phyloP scores from a whole-genome alignment of 257 asterid species.

The Paraleonurus japonicus region DNA sequence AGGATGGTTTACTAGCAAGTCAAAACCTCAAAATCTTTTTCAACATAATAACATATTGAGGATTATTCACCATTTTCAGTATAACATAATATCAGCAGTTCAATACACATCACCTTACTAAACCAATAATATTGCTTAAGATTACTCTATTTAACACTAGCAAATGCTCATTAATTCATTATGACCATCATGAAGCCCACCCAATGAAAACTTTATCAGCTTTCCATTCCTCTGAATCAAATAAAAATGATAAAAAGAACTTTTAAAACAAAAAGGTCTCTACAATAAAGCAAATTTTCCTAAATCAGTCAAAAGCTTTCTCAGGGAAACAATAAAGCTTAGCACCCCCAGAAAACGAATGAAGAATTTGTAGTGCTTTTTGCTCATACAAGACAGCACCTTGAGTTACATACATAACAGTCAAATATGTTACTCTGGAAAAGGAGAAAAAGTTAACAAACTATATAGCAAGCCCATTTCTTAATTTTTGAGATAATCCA shows the following conservation, averaged over 20 bases:
- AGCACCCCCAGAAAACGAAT: neutral
- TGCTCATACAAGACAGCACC: neutral
- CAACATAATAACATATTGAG: neutral
- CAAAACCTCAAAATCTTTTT: neutral
- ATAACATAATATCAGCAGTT: neutral
- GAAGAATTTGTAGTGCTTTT: neutral
- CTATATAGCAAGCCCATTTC: neutral
- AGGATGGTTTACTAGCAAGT: too few relatives aligned
- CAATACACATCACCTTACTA: neutral
- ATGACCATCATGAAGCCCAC: neutral
- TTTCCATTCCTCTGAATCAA: neutral
- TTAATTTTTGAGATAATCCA: neutral
- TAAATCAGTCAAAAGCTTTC: neutral
- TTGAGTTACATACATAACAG: neutral
- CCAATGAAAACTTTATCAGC: neutral
- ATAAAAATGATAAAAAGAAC: neutral
- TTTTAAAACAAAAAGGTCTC: neutral
- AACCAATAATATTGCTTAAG: too few relatives aligned
- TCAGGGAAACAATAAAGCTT: neutral
- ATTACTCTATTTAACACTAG: neutral
- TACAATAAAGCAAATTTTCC: neutral
- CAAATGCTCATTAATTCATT: constrained; percentile 1
- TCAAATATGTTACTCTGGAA: neutral
- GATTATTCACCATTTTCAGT: neutral
- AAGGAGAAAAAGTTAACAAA: neutral